Evolutionary conservation across 495 filamentous ascomycete species (phyloP).

Genomic region (Xylaria bambusicola): DNA sequence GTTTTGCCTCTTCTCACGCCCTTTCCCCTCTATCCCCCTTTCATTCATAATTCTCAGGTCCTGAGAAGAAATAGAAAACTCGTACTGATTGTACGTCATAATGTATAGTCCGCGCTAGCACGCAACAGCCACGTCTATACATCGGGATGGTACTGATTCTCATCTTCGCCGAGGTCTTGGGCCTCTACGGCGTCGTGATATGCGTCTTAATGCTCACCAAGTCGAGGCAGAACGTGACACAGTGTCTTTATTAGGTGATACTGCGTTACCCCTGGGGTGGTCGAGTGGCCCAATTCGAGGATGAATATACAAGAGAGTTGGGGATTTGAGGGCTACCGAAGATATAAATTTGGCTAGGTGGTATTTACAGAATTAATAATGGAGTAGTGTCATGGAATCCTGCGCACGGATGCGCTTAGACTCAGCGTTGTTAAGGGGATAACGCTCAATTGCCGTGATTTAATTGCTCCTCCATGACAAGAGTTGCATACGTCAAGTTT

Average conservation of each 20-base stretch:
- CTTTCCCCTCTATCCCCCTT: neutral
- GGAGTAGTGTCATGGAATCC: no score
- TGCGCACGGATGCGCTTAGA: no score
- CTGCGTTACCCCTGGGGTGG: neutral
- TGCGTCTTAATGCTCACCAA: constrained; percentile 45
- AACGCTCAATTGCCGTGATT: no score
- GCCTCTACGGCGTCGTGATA: constrained; percentile 58
- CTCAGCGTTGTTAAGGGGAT: no score
- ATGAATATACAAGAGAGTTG: no score
- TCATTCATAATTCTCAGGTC: neutral
- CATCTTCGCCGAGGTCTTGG: constrained; percentile 10
- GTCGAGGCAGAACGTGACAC: constrained; percentile 36
- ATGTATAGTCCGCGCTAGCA: constrained; percentile 70
- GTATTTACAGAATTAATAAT: no score
- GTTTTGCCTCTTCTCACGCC: constrained; percentile 10
- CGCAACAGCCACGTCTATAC: constrained; percentile 85
- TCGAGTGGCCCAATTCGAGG: no score
- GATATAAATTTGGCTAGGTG: no score
- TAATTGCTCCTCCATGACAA: no score
- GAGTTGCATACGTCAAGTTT: no score
- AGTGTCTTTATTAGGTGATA: constrained; percentile 33
- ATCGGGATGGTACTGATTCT: constrained; percentile 63
- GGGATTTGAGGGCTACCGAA: no score
- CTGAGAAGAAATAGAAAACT: neutral
- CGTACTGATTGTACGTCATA: neutral